Evolutionary conservation across 2,329 filamentous ascomycete species (phyloP).

Genomic region (Clonostachys byssicola): DNA sequence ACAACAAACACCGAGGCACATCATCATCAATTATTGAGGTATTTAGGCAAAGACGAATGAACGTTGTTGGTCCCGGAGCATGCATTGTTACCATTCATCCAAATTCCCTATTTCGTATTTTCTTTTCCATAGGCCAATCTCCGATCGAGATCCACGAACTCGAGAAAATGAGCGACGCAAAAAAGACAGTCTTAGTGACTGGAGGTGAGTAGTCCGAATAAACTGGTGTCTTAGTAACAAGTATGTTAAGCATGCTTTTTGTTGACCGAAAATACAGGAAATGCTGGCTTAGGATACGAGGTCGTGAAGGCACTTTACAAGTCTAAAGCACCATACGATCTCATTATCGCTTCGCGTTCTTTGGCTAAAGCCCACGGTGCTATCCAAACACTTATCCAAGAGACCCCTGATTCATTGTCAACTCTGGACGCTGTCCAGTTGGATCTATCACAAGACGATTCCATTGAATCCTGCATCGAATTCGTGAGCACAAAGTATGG

Average conservation of each 20-base stretch:
- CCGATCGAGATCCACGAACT: neutral
- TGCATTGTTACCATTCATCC: too few relatives aligned
- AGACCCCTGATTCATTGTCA: slow-evolving; percentile 1
- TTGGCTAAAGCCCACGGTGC: slow-evolving; percentile 12
- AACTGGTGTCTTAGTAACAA: neutral
- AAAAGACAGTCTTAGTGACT: neutral
- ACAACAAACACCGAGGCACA: too few relatives aligned
- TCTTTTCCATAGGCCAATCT: too few relatives aligned
- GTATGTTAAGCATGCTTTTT: neutral
- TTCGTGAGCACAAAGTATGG: slow-evolving; percentile 7
- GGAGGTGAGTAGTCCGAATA: neutral
- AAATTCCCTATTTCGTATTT: too few relatives aligned
- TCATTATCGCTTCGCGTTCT: slow-evolving; percentile 17
- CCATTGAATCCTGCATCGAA: slow-evolving; percentile 9
- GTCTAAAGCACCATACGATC: slow-evolving; percentile 10
- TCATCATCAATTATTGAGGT: too few relatives aligned
- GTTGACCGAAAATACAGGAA: slow-evolving; percentile 1
- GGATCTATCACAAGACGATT: slow-evolving; percentile 9
- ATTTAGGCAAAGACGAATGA: too few relatives aligned
- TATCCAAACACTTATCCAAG: neutral
- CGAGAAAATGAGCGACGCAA: neutral
- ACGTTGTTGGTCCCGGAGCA: too few relatives aligned
- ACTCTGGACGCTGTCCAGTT: slow-evolving; percentile 6
- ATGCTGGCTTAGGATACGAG: slow-evolving; percentile 18
- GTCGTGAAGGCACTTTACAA: slow-evolving; percentile 11